Conservation (phyloP, 2,329 filamentous ascomycete species). For the Colletotrichum lindemuthianum region DNA sequence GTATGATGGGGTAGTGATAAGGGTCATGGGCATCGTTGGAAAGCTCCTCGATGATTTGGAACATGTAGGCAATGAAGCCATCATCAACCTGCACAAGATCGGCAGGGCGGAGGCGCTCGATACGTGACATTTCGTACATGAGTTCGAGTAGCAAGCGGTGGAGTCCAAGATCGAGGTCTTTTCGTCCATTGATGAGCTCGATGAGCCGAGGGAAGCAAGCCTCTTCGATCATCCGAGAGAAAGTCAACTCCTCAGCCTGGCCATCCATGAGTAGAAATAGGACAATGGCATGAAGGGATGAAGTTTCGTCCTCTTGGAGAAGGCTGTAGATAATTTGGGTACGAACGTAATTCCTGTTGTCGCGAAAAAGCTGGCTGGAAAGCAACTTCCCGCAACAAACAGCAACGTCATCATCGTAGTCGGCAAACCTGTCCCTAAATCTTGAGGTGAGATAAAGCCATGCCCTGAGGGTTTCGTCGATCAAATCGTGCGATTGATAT, state of each 20-base stretch:
- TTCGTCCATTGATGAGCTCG: constrained; percentile 77
- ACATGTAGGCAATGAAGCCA: constrained; percentile 83
- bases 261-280: constrained; percentile 91
- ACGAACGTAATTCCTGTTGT: constrained; percentile 86
- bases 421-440: constrained; percentile 79
- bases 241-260: constrained; percentile 78
- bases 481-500: constrained; percentile 64
- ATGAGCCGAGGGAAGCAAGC: constrained; percentile 85
- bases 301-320: constrained; percentile 85
- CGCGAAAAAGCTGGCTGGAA: constrained; percentile 76
- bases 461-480: constrained; percentile 86
- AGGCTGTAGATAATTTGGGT: constrained; percentile 93
- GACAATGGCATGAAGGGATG: constrained; percentile 82
- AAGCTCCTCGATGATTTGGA: constrained; percentile 86
- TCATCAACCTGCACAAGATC: constrained; percentile 84
- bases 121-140: constrained; percentile 95
- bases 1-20: constrained; percentile 95
- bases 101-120: constrained; percentile 80
- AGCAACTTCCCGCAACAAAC: constrained; percentile 84
- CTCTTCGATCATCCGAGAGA: constrained; percentile 88
- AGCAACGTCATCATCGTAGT: constrained; percentile 81
- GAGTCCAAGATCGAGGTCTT: constrained; percentile 74
- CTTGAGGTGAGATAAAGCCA: constrained; percentile 83
- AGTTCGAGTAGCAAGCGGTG: constrained; percentile 87
- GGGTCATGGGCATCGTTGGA: constrained; percentile 90